Conservation (phyloP, 2,329 filamentous ascomycete genomes). For the Pestalotiopsis sp. region DNA sequence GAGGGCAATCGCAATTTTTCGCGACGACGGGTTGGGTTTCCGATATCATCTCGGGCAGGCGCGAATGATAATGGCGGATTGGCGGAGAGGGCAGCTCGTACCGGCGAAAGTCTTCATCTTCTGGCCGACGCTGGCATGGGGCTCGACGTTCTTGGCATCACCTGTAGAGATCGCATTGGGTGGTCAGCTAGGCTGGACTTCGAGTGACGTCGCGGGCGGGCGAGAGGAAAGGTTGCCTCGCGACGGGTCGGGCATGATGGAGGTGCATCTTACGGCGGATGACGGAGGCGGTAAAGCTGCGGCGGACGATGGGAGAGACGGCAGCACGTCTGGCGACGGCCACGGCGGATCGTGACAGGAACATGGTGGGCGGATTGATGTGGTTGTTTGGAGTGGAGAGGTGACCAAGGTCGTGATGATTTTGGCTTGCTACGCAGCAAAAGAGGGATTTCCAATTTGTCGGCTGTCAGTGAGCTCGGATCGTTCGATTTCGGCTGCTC, state of each 20-base stretch:
- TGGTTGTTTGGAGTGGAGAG: conserved; percentile 20
- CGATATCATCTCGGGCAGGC: not conserved
- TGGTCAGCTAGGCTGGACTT: conserved; percentile 10
- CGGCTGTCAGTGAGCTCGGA: conserved; percentile 40
- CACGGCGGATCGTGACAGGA: conserved; percentile 65
- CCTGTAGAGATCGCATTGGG: conserved; percentile 10
- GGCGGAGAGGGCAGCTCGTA: conserved; percentile 35
- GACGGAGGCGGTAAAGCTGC: conserved; percentile 63
- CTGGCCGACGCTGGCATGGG: conserved; percentile 44
- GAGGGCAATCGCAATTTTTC: not conserved
- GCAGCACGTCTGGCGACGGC: conserved; percentile 63
- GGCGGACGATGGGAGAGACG: conserved; percentile 54
- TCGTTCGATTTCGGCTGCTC: conserved; percentile 19
- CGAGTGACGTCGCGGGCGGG: not conserved
- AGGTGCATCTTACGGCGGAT: conserved; percentile 56
- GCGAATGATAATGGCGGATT: not conserved
- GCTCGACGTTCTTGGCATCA: conserved; percentile 45
- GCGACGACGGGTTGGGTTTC: not conserved
- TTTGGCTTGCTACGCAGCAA: conserved; percentile 23
- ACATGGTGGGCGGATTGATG: conserved; percentile 51
- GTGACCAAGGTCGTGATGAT: conserved; percentile 26
- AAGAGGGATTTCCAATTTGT: conserved; percentile 53
- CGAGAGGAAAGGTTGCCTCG: not conserved
- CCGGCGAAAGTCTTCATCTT: conserved; percentile 47
- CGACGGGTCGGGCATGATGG: conserved; percentile 10